Evolutionary conservation across 352 stramenopile genomes (phyloP).

Genomic region (Aphanomyces stellatus): DNA sequence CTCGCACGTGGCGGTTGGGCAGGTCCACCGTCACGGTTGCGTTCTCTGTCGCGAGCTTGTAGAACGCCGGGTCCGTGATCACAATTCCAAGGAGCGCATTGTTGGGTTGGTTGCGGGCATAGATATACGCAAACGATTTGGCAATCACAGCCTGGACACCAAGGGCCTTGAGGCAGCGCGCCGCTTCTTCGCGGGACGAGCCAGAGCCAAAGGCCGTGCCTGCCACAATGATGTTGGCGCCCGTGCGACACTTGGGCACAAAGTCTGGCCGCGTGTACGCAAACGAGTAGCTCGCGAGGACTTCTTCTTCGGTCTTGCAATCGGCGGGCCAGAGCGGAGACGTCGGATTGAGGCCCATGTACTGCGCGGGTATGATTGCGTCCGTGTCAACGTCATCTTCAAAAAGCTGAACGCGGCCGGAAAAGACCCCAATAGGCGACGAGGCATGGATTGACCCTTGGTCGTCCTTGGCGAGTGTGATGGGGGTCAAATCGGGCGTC

Average conservation of each 20-base stretch:
- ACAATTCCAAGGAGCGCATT: slow-evolving; percentile 74
- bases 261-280: slow-evolving; percentile 78
- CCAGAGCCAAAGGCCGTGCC: slow-evolving; percentile 63
- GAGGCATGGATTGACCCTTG: slow-evolving; percentile 41
- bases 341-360: slow-evolving; percentile 73
- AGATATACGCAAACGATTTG: slow-evolving; percentile 83
- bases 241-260: slow-evolving; percentile 50
- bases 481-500: slow-evolving; percentile 31
- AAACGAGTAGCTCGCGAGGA: slow-evolving; percentile 72
- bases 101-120: slow-evolving; percentile 77
- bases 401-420: slow-evolving; percentile 60
- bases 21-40: slow-evolving; percentile 63
- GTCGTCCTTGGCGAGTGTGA: slow-evolving; percentile 45
- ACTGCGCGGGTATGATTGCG: slow-evolving; percentile 71
- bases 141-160: slow-evolving; percentile 73
- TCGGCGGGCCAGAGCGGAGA: slow-evolving; percentile 69
- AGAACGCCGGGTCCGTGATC: slow-evolving; percentile 72
- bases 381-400: slow-evolving; percentile 79
- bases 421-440: slow-evolving; percentile 43
- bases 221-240: slow-evolving; percentile 74
- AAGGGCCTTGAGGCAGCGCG: slow-evolving; percentile 72
- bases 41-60: slow-evolving; percentile 56
- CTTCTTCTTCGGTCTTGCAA: slow-evolving; percentile 70
- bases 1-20: slow-evolving; percentile 50
- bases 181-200: slow-evolving; percentile 69